phyloP scores from a whole-genome alignment of 345 rosid genomes.

The Syzygium grande region DNA sequence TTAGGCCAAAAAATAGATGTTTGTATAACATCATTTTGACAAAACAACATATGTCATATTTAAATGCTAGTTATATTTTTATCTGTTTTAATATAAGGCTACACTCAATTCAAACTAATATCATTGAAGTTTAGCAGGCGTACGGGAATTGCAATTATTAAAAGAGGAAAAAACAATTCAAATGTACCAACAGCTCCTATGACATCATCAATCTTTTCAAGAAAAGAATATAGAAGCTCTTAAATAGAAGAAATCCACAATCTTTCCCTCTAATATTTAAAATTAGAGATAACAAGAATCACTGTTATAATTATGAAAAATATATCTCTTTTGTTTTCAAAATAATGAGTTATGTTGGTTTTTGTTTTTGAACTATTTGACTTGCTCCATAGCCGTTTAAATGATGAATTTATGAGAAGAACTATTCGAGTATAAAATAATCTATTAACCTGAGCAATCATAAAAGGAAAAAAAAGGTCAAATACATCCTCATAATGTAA shows the following conservation, averaged over 20 bases:
- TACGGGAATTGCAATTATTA: background rate
- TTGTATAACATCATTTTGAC: background rate
- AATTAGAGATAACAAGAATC: background rate
- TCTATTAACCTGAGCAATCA: background rate
- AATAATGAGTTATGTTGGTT: background rate
- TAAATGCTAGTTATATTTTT: background rate
- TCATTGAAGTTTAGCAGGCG: background rate
- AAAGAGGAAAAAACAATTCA: background rate
- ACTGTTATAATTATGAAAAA: background rate
- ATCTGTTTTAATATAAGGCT: background rate
- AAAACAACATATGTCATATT: background rate
- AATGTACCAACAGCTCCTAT: background rate
- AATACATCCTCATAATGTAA: background rate
- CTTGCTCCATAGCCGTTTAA: background rate
- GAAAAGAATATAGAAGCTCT: background rate
- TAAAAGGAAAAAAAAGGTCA: background rate
- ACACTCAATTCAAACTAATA: background rate
- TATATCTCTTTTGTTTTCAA: no score
- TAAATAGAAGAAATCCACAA: background rate
- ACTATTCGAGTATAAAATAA: no score
- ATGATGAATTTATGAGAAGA: background rate
- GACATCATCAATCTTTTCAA: background rate
- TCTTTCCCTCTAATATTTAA: background rate
- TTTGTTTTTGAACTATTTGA: no score
- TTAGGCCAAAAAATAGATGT: background rate